Base-by-base conservation (phyloP, 495 filamentous ascomycete species). In the Hyaloscypha bicolor region DNA sequence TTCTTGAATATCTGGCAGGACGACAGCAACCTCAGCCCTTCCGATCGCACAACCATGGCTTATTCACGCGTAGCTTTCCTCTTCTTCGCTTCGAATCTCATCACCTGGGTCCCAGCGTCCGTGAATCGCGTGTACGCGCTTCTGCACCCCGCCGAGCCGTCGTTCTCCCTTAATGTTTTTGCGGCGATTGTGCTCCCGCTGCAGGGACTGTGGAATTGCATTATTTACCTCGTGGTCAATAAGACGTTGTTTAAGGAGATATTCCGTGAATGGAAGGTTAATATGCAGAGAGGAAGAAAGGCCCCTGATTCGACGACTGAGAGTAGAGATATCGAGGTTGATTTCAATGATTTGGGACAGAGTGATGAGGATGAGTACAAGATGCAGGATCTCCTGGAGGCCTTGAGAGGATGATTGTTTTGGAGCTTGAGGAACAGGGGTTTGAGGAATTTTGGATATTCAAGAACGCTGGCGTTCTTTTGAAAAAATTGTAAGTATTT, bases 91-190 rank as follows among this genome's bases (percentile, higher is more conserved):
- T 89, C 91, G 2, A 81, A 95, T 6, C 78, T 94, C 33, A 86
- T 95, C 32, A 93, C 91, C 22, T 96, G 93, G 93, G 89, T 92
- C 0, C 93, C 93, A 0, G 90, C 90, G 33, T 90, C 87, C 57
- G 81, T 90, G 64, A 95, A 95, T 75, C 82, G 93, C 11, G 84
- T 93, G 22, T 91, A 93, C 73, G 82, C 83, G n/a, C 77, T 94
- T 9, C 76, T 82, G 4, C 76, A 87, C 69, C 88, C 89, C 0
- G 71, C 81, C 12, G 65, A 79, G 3, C 79, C 85, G 37, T 85
- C 80, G 67, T 96, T 90, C 72, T 80, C 77, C 5, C 82, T 96
- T 22, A 91, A 93, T 71, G 84, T 92, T 42, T 82, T 84, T 3
- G 87, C 88, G 14, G 86, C 88, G 2, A 79, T 93, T 37, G 91